Evolutionary conservation across 768 basidiomycete genomes (phyloP).

Genomic region (Naganishia antarctica): DNA sequence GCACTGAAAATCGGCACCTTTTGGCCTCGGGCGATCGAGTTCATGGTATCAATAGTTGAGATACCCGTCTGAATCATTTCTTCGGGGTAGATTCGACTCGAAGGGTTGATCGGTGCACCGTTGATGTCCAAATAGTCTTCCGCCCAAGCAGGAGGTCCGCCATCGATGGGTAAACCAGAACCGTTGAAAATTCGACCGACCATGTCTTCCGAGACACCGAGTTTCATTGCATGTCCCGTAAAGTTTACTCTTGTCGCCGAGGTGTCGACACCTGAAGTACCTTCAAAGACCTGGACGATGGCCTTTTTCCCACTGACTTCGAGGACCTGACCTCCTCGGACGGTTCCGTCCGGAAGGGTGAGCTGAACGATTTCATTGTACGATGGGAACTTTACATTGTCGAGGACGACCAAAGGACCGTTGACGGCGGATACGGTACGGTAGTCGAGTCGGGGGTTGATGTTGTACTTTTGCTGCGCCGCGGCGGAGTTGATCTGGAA

Average conservation of each 20-base stretch:
- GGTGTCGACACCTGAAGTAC: slow-evolving; percentile 94
- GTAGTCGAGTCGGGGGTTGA: slow-evolving; percentile 89
- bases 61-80: slow-evolving; percentile 99
- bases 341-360: slow-evolving; percentile 89
- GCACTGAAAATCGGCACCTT: slow-evolving; percentile 99
- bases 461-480: slow-evolving; percentile 79
- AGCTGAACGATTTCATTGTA: slow-evolving; percentile 98
- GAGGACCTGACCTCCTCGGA: slow-evolving; percentile 92
- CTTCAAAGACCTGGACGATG: slow-evolving; percentile 98
- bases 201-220: slow-evolving; percentile 99
- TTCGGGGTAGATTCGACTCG: slow-evolving; percentile 89
- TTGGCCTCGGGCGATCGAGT: slow-evolving; percentile 98
- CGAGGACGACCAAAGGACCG: slow-evolving; percentile 90
- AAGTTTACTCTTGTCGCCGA: slow-evolving; percentile 97
- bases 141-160: slow-evolving; percentile 97
- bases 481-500: slow-evolving; percentile 72
- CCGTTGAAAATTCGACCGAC: slow-evolving; percentile 98
- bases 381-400: slow-evolving; percentile 98
- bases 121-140: slow-evolving; percentile 99
- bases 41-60: slow-evolving; percentile 64
- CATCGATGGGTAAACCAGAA: slow-evolving; percentile 93
- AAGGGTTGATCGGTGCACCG: slow-evolving; percentile 83
- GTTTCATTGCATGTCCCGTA: slow-evolving; percentile 96
- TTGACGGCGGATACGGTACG: slow-evolving; percentile 98
- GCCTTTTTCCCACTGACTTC: slow-evolving; percentile 99